Base-by-base conservation (phyloP, 352 stramenopile species). In the Aphanomyces euteiches region DNA sequence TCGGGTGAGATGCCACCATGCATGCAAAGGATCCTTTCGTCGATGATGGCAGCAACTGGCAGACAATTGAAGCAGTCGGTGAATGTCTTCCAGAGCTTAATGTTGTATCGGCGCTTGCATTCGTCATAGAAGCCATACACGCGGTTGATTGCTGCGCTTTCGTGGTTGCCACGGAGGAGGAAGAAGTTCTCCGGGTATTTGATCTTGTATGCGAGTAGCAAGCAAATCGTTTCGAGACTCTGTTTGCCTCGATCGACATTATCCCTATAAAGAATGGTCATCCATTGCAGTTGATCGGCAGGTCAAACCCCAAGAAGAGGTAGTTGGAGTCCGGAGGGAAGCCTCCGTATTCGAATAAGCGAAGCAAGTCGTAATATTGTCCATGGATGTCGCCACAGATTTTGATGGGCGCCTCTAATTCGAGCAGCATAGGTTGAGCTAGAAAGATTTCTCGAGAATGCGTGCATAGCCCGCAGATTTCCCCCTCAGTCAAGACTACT, bases 111-210 rank as follows among this genome's bases (percentile, higher is more conserved):
- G 12, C n/a, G n/a, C n/a, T n/a, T n/a, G n/a, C n/a, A n/a, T n/a
- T n/a, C n/a, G n/a, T n/a, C n/a, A n/a, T n/a, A 99, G 76, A 99
- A 99, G 74, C 79, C 97, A 81, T 99, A 99, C 75, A 99, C 99
- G 47, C 96, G 87, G 81, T 99, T 99, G 72, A 99, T 98, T 21
- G 93, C 97, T 40, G 93, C 92, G 69, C 91, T 98, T 79, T 99
- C 97, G 80, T 99, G 97, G 83, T 99, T 99, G 5, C 97, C 97
- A 37, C 97, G 83, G 48, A 99, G 79, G 8, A 99, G 85, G 73
- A 98, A 99, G 69, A 99, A 97, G 57, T 97, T 97, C 60, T 98
- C 89, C 21, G 96, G 96, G 79, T 98, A 99, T 77, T 98, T 98
- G 79, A 99, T 98, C 78, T 99, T 99, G 86, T 98, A 99, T 12